A percentile compares a stretch with the other conserved stretches of the same genome.
These are phyloP conservation scores for Solanum chiquidenum DNA, from an alignment of 257 asterid species.

Conservation along the genomic window DNA sequence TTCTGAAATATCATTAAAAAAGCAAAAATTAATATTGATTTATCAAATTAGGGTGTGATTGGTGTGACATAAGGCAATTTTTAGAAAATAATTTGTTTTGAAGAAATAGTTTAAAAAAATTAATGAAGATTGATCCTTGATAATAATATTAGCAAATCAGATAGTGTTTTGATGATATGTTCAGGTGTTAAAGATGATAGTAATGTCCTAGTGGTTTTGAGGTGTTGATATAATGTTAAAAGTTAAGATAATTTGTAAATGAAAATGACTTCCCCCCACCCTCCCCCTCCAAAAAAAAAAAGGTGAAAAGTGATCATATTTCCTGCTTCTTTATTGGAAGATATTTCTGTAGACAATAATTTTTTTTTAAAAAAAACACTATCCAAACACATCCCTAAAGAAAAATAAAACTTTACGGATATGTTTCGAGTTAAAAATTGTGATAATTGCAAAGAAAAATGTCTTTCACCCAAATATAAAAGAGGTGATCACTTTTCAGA, in stretches of 20 bases:
- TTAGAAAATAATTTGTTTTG: not conserved
- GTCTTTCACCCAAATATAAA: not conserved
- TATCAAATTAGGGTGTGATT: not conserved
- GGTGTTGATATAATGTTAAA: not conserved
- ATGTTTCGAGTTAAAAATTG: too few species aligned
- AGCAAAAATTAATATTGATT: not conserved
- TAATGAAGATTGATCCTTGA: not conserved
- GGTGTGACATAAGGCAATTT: not conserved
- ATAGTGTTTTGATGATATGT: not conserved
- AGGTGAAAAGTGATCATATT: not conserved
- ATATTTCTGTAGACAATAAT: too few species aligned
- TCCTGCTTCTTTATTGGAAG: not conserved
- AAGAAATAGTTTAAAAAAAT: not conserved
- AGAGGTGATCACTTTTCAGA: not conserved
- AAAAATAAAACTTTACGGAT: too few species aligned
- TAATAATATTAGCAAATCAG: not conserved
- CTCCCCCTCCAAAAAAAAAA: too few species aligned
- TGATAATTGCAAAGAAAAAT: not conserved
- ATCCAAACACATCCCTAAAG: not conserved
- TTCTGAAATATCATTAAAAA: constrained; percentile 15
- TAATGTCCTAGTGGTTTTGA: too few species aligned
- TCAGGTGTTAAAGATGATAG: not conserved
- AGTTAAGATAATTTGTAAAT: too few species aligned
- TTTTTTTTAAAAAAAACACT: not conserved
- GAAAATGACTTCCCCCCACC: too few species aligned